These are phyloP conservation scores for Termitomyces sp. DNA, from an alignment of 768 basidiomycete species.

Conservation along the genomic window DNA sequence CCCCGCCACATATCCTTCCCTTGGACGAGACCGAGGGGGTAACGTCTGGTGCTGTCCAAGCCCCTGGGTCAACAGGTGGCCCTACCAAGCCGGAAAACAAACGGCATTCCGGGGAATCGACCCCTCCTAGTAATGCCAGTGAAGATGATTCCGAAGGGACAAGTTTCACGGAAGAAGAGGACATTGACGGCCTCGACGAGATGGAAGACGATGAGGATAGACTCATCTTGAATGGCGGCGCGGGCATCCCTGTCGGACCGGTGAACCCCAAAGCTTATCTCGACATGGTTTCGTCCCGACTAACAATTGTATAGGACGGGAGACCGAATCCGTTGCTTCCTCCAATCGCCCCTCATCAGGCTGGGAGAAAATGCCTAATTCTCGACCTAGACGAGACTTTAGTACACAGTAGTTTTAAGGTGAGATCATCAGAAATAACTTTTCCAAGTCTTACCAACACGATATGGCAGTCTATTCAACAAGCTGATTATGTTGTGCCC, in stretches of 20 bases:
- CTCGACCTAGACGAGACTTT: conserved; percentile 97
- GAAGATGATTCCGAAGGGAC: conserved; percentile 64
- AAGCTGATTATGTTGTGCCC: conserved; percentile 97
- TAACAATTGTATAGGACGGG: conserved; percentile 58
- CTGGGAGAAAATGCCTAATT: conserved; percentile 91
- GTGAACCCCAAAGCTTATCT: conserved; percentile 41
- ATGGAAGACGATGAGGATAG: conserved; percentile 88
- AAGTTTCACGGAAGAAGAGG: conserved; percentile 65
- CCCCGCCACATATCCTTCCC: conserved; percentile 33
- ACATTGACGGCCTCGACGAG: conserved; percentile 53
- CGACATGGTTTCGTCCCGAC: background rate
- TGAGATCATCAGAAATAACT: conserved; percentile 24
- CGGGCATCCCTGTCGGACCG: conserved; percentile 90
- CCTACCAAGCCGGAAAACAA: conserved; percentile 22
- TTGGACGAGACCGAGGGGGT: conserved; percentile 80
- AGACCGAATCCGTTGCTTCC: conserved; percentile 83
- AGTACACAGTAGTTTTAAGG: conserved; percentile 98
- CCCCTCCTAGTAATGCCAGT: conserved; percentile 25
- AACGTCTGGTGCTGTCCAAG: conserved; percentile 87
- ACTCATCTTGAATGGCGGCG: conserved; percentile 85
- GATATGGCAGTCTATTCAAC: conserved; percentile 69
- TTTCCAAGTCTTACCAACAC: conserved; percentile 6
- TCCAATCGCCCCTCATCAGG: conserved; percentile 72
- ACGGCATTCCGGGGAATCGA: conserved; percentile 36
- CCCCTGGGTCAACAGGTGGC: conserved; percentile 75